A percentile compares a stretch with the other conserved stretches of the same genome.
phyloP scores from a whole-genome alignment of 2,329 filamentous ascomycete species.

The Triangularia verruculosa region DNA sequence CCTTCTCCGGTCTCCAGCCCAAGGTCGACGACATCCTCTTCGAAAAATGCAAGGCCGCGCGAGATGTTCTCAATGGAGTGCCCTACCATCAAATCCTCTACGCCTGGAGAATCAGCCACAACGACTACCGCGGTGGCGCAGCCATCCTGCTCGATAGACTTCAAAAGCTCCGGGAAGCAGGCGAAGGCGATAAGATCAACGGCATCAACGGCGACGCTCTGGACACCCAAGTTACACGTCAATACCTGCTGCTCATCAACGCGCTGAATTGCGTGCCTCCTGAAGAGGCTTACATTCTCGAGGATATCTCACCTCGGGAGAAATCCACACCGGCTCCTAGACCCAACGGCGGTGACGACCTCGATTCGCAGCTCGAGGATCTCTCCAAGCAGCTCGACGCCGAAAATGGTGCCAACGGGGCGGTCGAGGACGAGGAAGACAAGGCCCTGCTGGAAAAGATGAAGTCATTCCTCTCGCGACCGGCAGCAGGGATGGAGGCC shows the following conservation, averaged over 20 bases:
- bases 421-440: conserved; percentile 18
- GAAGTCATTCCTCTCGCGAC: conserved; percentile 23
- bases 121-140: conserved; percentile 80
- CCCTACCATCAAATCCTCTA: conserved; percentile 90
- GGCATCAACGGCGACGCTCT: conserved; percentile 45
- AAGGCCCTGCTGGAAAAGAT: conserved; percentile 28
- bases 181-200: conserved; percentile 56
- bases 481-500: conserved; percentile 30
- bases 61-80: conserved; percentile 61
- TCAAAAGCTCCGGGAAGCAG: conserved; percentile 57
- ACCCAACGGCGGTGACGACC: background rate
- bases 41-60: conserved; percentile 65
- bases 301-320: conserved; percentile 34
- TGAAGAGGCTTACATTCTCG: conserved; percentile 77
- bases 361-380: conserved; percentile 23
- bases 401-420: conserved; percentile 5
- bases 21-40: conserved; percentile 76
- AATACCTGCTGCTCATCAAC: conserved; percentile 91
- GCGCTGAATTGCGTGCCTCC: conserved; percentile 80
- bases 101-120: conserved; percentile 79
- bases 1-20: conserved; percentile 73
- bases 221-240: conserved; percentile 65
- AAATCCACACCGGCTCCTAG: background rate
- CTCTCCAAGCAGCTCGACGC: conserved; percentile 22
- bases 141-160: conserved; percentile 61